phyloP scores from a whole-genome alignment of 106 monocot genomes.

The Apostasia ramifera region DNA sequence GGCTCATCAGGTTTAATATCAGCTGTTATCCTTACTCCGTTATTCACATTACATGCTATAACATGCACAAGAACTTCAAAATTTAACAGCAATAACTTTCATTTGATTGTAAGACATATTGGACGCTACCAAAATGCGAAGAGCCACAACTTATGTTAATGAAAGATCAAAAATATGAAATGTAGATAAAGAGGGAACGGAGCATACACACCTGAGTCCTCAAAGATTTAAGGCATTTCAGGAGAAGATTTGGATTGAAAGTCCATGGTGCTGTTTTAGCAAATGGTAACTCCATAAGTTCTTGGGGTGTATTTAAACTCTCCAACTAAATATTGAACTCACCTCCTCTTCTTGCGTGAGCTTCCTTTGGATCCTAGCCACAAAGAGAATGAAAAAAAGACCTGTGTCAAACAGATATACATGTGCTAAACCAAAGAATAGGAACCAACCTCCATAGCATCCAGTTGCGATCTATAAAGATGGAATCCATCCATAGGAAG shows the following conservation, averaged over 20 bases:
- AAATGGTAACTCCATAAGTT: constrained; percentile 9
- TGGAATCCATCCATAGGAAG: constrained; percentile 99
- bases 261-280: constrained; percentile 74
- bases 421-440: background rate
- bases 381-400: constrained; percentile 2
- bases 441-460: constrained; percentile 74
- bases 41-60: background rate
- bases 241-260: constrained; percentile 62
- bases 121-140: background rate
- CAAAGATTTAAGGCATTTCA: constrained; percentile 55
- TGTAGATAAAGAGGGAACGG: background rate
- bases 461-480: constrained; percentile 83
- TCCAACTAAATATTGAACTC: constrained; percentile 1
- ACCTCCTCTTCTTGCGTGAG: constrained; percentile 99
- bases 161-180: background rate
- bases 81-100: background rate
- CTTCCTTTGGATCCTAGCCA: constrained; percentile 83
- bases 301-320: background rate
- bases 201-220: constrained; percentile 38
- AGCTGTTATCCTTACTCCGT: background rate
- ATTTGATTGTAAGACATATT: background rate
- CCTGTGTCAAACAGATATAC: constrained; percentile 3
- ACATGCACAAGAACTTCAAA: no score
- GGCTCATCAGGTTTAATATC: background rate
- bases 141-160: background rate